Conservation (phyloP, 306 rosid genomes). For the Castanopsis chinensis region DNA sequence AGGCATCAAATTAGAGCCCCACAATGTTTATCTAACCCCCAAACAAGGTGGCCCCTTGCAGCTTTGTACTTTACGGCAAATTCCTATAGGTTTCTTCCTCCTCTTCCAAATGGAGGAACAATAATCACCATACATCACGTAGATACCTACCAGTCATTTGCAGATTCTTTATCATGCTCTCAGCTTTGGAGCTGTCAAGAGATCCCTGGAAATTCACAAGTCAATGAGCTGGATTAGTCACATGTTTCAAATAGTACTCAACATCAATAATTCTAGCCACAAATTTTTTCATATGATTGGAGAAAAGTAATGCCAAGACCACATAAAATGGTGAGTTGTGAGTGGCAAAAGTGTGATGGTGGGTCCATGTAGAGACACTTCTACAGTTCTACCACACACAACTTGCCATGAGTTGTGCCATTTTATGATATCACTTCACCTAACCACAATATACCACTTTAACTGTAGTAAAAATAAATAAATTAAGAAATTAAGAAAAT, state of each 20-base stretch:
- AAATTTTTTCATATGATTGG: no score
- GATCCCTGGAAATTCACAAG: conserved; percentile 68
- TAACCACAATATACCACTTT: no score
- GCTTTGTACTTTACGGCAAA: not conserved
- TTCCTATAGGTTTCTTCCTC: conserved; percentile 3
- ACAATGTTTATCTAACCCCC: conserved; percentile 20
- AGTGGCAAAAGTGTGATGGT: no score
- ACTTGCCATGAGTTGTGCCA: no score
- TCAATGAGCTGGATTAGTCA: conserved; percentile 18
- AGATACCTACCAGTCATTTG: conserved; percentile 82
- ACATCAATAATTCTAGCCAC: not conserved
- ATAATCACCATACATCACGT: conserved; percentile 92
- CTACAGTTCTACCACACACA: no score
- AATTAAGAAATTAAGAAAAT: no score
- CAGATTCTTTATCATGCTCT: conserved; percentile 86
- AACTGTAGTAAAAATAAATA: no score
- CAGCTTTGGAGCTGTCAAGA: conserved; percentile 80
- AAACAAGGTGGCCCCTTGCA: not conserved
- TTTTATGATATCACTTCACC: no score
- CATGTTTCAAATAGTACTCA: not conserved
- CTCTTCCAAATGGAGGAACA: not conserved
- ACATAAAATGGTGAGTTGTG: no score
- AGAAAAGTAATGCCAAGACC: no score
- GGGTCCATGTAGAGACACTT: no score
- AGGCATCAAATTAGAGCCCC: conserved; percentile 25